These are phyloP conservation scores for Penicillium crystallinum DNA, from an alignment of 495 filamentous ascomycete species.

Conservation along the genomic window DNA sequence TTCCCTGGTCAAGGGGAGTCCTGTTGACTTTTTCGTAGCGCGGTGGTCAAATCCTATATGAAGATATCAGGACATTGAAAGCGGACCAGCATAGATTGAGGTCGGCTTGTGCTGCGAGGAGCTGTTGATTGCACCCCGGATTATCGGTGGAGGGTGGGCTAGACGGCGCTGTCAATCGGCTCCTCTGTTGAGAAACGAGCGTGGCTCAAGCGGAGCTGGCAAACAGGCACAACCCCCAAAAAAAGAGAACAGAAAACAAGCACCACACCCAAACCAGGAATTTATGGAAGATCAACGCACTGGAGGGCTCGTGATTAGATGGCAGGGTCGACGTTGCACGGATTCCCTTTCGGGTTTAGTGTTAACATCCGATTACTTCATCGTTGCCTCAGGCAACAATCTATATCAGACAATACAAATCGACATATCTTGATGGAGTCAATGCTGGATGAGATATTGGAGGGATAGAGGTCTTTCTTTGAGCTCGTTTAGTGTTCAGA, in stretches of 20 bases:
- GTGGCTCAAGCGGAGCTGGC: conserved; percentile 6
- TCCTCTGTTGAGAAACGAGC: conserved; percentile 7
- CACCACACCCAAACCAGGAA: conserved; percentile 6
- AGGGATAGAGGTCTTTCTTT: too few relatives aligned
- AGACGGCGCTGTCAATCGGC: not conserved
- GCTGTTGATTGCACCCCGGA: conserved; percentile 2
- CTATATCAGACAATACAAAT: not conserved
- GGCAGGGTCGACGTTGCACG: conserved; percentile 14
- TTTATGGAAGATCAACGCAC: conserved; percentile 3
- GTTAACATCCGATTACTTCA: conserved; percentile 5
- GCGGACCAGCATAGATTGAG: not conserved
- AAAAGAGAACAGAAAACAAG: conserved; percentile 5
- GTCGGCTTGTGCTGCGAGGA: not conserved
- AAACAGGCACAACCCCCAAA: conserved; percentile 4
- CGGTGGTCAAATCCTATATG: conserved; percentile 3
- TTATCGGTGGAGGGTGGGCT: conserved; percentile 1
- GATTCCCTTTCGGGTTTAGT: conserved; percentile 5
- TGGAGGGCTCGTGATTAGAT: conserved; percentile 5
- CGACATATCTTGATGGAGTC: not conserved
- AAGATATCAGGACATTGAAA: conserved; percentile 10
- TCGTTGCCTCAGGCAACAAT: conserved; percentile 1
- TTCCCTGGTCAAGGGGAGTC: not conserved
- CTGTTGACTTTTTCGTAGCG: not conserved
- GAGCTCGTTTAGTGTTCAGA: too few relatives aligned
- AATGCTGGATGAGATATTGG: not conserved